Conservation (phyloP, 257 asterid species). For the Nicotiana noctiflora region DNA sequence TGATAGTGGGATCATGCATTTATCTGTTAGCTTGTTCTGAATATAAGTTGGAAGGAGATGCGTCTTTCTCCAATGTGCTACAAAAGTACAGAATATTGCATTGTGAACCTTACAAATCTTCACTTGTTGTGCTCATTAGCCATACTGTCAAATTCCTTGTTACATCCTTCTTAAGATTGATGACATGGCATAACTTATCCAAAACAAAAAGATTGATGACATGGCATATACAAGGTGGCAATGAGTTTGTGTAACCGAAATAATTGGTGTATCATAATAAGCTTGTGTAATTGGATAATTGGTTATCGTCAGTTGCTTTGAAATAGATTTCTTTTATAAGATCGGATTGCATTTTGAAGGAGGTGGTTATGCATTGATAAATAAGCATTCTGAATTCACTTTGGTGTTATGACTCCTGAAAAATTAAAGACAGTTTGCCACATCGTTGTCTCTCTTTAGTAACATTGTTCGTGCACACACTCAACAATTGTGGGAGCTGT, state of each 20-base stretch:
- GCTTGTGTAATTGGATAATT: background rate
- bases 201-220: background rate
- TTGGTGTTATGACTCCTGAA: background rate
- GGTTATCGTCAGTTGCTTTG: background rate
- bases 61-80: background rate
- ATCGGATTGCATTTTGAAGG: background rate
- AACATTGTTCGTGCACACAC: background rate
- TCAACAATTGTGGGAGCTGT: background rate
- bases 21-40: background rate
- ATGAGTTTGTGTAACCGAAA: background rate
- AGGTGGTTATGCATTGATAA: conserved; percentile 1
- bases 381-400: background rate
- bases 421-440: background rate
- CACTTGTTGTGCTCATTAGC: background rate
- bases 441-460: background rate
- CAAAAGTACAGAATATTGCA: background rate
- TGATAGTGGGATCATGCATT: background rate
- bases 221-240: background rate
- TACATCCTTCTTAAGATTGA: background rate
- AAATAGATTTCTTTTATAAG: background rate
- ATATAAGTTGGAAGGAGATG: background rate
- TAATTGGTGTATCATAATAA: background rate
- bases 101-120: background rate
- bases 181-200: background rate
- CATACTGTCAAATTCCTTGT: background rate